Evolutionary conservation across 176 grass and related monocot genomes (phyloP), one percentile per base, ranked within the genome.

Genomic region (Pontederia crassipes): DNA sequence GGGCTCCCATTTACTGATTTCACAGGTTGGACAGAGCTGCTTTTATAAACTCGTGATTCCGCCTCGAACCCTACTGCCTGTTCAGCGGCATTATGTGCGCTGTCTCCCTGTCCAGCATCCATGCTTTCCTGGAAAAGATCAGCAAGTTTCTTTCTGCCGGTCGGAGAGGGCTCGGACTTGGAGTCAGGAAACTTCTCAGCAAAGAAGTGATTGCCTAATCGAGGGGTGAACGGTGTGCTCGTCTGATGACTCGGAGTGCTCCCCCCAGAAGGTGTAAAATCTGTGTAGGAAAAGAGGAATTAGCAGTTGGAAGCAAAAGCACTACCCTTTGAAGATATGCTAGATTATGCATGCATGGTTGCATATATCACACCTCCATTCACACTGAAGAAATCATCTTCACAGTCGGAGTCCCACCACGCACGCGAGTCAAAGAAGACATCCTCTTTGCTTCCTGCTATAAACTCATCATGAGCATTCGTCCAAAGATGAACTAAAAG

Each of bases 311-410:
- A 15, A 46, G 12, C 15, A 49, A 14, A 8, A 48, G 27, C 18
- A 45, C 12, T 9, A 17, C 7, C 8, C 18, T 8, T 6, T 29
- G 12, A 17, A 20, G 12, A 55, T 17, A 55, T 46, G 2, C 27
- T n/a, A 12, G 14, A 54, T 47, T 47, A 35, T 12, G 13, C 16
- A 17, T 17, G 14, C 35, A 46, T 4, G 13, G 12, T 15, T 52
- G 52, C n/a, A 50, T 4, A 28, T 2, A 29, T 48, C 6, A 8
- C 52, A 74, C 71, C 71, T 56, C 71, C 71, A 55, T 64, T 56
- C 12, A 74, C 60, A 45, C 71, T 74, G 49, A 64, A 74, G 71
- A 74, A 74, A 56, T 74, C 69, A 45, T 72, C 71, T 53, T 74
- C 71, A 28, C 71, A 64, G 51, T 74, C 71, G 12, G 71, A 74